Percentiles rank a stretch among this genome's conserved stretches.
Conservation (phyloP, 78 protist species). For the Goniomonas avonlea region DNA sequence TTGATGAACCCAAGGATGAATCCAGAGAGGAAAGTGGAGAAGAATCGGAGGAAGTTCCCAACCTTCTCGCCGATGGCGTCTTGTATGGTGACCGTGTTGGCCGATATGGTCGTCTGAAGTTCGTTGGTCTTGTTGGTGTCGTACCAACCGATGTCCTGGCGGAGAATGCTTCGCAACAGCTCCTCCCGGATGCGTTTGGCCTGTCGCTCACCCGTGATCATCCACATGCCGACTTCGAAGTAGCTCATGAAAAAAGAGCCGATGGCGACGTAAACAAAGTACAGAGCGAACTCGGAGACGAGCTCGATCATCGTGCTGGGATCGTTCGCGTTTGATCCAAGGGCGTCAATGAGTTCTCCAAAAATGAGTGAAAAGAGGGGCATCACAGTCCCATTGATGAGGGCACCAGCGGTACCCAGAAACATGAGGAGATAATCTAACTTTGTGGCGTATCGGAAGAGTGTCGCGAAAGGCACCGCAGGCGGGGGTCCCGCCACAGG, state of each 20-base stretch:
- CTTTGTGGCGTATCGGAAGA: too few species aligned
- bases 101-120: not conserved
- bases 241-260: too few species aligned
- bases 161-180: not conserved
- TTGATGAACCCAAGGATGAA: not conserved
- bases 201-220: not conserved
- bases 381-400: not conserved
- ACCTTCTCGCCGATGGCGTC: constrained; percentile 16
- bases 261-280: too few species aligned
- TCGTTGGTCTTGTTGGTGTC: constrained; percentile 3
- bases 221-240: not conserved
- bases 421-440: not conserved
- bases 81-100: not conserved
- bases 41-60: not conserved
- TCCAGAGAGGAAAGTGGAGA: not conserved
- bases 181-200: not conserved
- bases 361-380: not conserved
- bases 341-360: not conserved
- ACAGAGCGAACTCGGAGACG: too few species aligned
- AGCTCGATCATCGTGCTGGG: too few species aligned
- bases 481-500: too few species aligned
- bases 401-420: not conserved
- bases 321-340: too few species aligned
- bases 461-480: too few species aligned
- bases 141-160: constrained; percentile 4